These are phyloP conservation scores for Ceratocystis destructans DNA, from an alignment of 2,329 filamentous ascomycete species.

Conservation along the genomic window DNA sequence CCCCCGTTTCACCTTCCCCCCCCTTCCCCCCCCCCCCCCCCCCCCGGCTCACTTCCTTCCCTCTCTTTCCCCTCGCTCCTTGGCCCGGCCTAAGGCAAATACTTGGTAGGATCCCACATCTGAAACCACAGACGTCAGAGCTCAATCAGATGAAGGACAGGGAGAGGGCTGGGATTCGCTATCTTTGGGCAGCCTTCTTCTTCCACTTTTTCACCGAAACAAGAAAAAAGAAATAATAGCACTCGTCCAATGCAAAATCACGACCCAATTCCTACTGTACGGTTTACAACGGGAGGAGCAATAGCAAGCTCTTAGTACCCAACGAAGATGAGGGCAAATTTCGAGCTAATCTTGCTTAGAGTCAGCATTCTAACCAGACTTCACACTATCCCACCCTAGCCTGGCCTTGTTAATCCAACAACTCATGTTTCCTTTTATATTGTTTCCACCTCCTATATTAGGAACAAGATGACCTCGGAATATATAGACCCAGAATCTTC, in stretches of 20 bases:
- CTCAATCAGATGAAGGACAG: slow-evolving; percentile 5
- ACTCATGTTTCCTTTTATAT: no score
- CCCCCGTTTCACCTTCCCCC: no score
- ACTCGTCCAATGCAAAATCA: not conserved
- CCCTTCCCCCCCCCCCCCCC: no score
- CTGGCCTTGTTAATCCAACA: no score
- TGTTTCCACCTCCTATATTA: not conserved
- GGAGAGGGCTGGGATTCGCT: not conserved
- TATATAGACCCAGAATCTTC: not conserved
- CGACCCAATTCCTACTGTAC: not conserved
- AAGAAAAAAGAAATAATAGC: not conserved
- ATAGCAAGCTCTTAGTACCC: not conserved
- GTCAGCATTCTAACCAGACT: not conserved
- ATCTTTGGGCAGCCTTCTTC: not conserved
- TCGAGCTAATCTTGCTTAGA: not conserved
- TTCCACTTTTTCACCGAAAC: not conserved
- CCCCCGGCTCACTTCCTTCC: not conserved
- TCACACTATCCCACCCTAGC: not conserved
- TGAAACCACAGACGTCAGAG: slow-evolving; percentile 5
- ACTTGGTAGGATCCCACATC: not conserved
- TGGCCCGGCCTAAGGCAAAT: not conserved
- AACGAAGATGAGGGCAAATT: not conserved
- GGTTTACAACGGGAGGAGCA: not conserved
- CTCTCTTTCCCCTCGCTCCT: not conserved
- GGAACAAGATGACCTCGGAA: not conserved